These are phyloP conservation scores for Russula lepida DNA, from an alignment of 768 basidiomycete species.

Conservation along the genomic window DNA sequence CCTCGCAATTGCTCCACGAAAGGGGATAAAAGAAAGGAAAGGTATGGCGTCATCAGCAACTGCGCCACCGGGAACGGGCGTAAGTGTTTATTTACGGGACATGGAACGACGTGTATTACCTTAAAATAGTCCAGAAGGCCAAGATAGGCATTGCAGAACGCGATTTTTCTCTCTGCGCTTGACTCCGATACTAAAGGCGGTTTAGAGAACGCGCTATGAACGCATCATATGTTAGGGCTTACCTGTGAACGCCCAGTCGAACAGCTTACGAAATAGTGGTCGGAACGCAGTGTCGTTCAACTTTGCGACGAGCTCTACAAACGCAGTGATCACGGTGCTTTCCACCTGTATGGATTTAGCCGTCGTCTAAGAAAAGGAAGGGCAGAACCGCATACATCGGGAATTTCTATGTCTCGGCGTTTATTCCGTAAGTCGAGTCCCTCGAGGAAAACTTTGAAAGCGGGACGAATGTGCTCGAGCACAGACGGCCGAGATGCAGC, in stretches of 20 bases:
- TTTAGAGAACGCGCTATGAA: not conserved
- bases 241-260: conserved; percentile 87
- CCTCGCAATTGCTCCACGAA: conserved; percentile 53
- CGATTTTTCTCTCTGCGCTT: conserved; percentile 44
- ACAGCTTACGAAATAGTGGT: conserved; percentile 82
- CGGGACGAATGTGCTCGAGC: conserved; percentile 15
- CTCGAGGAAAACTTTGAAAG: conserved; percentile 20
- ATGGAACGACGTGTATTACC: conserved; percentile 33
- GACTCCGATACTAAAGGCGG: conserved; percentile 22
- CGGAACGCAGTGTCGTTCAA: conserved; percentile 87
- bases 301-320: conserved; percentile 85
- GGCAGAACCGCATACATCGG: conserved; percentile 24
- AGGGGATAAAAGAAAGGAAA: conserved; percentile 64
- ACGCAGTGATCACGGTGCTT: conserved; percentile 51
- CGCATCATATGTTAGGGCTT: not conserved
- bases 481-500: conserved; percentile 9
- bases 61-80: conserved; percentile 25
- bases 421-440: conserved; percentile 17
- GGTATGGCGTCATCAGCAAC: conserved; percentile 88
- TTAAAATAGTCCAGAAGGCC: conserved; percentile 82
- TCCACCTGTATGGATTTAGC: conserved; percentile 37
- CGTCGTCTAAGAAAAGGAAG: not conserved
- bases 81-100: not conserved
- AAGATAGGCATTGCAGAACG: conserved; percentile 68
- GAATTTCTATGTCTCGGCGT: not conserved